Evolutionary conservation across 495 filamentous ascomycete species (phyloP).

Genomic region (Tetracladium setigerum): DNA sequence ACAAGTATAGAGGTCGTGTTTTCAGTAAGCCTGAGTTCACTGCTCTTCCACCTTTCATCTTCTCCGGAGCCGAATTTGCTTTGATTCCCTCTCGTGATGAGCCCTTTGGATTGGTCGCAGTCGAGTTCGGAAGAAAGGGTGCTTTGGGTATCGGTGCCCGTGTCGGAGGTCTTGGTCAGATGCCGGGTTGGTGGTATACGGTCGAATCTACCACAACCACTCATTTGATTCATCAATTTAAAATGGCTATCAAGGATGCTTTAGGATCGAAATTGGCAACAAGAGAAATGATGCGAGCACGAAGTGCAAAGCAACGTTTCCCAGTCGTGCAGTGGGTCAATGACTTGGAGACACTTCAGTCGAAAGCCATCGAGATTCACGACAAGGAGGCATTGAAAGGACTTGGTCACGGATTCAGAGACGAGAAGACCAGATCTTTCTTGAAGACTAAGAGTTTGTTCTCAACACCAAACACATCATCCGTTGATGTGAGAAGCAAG

Average conservation of each 20-base stretch:
- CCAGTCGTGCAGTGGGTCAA: slow-evolving; percentile 64
- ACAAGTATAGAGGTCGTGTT: slow-evolving; percentile 67
- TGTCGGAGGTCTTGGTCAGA: slow-evolving; percentile 63
- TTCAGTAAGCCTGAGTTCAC: slow-evolving; percentile 75
- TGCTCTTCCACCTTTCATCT: slow-evolving; percentile 64
- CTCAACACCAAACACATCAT: not conserved
- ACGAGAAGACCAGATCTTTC: not conserved
- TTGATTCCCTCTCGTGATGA: slow-evolving; percentile 75
- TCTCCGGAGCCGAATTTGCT: slow-evolving; percentile 73
- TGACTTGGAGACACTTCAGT: slow-evolving; percentile 53
- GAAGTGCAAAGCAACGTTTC: slow-evolving; percentile 71
- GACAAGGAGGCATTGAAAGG: slow-evolving; percentile 18
- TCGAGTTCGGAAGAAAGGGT: slow-evolving; percentile 74
- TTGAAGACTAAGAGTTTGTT: not conserved
- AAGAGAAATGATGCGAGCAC: slow-evolving; percentile 63
- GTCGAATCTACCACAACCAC: slow-evolving; percentile 61
- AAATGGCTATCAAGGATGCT: slow-evolving; percentile 57
- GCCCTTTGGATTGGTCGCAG: slow-evolving; percentile 74
- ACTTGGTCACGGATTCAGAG: not conserved
- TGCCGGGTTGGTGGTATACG: slow-evolving; percentile 75
- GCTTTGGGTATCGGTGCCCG: slow-evolving; percentile 66
- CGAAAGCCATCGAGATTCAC: slow-evolving; percentile 33
- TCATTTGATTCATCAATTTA: slow-evolving; percentile 68
- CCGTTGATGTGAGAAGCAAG: not conserved
- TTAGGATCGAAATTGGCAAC: slow-evolving; percentile 51